phyloP scores from a whole-genome alignment of 768 basidiomycete genomes.

The Termitomyces sp. region DNA sequence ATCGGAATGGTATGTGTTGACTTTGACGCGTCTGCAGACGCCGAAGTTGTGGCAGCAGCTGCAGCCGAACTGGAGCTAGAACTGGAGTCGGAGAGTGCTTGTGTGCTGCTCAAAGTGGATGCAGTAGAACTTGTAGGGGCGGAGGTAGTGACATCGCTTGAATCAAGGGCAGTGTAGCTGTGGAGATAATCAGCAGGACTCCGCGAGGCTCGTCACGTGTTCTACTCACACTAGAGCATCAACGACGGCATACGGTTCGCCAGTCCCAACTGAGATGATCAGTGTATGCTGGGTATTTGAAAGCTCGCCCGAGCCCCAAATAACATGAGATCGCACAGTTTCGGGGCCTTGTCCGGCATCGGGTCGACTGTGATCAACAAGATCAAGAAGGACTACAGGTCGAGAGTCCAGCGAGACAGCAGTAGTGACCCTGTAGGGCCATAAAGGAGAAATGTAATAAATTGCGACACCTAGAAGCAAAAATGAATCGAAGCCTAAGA shows the following conservation, averaged over 20 bases:
- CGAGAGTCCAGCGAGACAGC: slow-evolving; percentile 33
- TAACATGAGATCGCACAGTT: slow-evolving; percentile 29
- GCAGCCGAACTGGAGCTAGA: slow-evolving; percentile 8
- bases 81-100: slow-evolving; percentile 9
- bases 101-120: slow-evolving; percentile 4
- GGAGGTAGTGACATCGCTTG: slow-evolving; percentile 13
- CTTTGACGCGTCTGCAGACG: slow-evolving; percentile 14
- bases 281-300: slow-evolving; percentile 29
- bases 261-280: slow-evolving; percentile 29
- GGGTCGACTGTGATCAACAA: slow-evolving; percentile 30
- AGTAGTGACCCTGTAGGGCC: slow-evolving; percentile 40
- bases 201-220: neutral
- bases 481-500: neutral
- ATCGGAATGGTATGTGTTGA: slow-evolving; percentile 23
- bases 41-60: slow-evolving; percentile 14
- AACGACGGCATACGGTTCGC: slow-evolving; percentile 30
- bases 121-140: neutral
- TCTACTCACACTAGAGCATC: slow-evolving; percentile 33
- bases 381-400: slow-evolving; percentile 27
- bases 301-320: slow-evolving; percentile 31
- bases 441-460: slow-evolving; percentile 37
- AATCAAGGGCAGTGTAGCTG: slow-evolving; percentile 20
- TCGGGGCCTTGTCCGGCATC: slow-evolving; percentile 27
- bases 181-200: neutral
- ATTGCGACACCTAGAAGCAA: slow-evolving; percentile 32